Evolutionary conservation across 371 early-diverging fungal genomes (phyloP).

Genomic region (Furculomyces boomerangus): DNA sequence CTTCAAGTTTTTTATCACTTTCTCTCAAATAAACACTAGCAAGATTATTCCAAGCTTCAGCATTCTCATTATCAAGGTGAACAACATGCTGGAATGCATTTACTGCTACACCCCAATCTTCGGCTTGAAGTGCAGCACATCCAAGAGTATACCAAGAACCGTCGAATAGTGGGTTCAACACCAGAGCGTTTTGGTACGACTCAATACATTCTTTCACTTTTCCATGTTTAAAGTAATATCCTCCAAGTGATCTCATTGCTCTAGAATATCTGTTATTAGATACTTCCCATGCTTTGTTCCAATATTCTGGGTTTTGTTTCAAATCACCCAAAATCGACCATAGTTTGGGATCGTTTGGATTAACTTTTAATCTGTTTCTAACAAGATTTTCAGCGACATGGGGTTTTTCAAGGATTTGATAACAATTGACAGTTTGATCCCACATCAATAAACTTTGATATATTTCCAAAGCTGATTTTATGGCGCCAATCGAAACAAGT

Average conservation of each 20-base stretch:
- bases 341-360: constrained; percentile 58
- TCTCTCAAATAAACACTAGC: constrained; percentile 59
- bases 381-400: constrained; percentile 66
- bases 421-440: constrained; percentile 79
- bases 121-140: constrained; percentile 72
- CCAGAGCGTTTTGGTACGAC: constrained; percentile 50
- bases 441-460: constrained; percentile 82
- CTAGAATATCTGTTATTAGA: constrained; percentile 63
- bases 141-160: constrained; percentile 91
- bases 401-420: constrained; percentile 59
- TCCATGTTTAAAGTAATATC: constrained; percentile 43
- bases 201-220: constrained; percentile 35
- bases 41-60: constrained; percentile 93
- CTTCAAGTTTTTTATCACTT: constrained; percentile 44
- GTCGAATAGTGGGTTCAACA: constrained; percentile 87
- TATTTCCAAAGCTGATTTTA: constrained; percentile 79
- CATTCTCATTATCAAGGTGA: constrained; percentile 57
- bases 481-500: constrained; percentile 64
- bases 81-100: constrained; percentile 63
- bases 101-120: constrained; percentile 56
- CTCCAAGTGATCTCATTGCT: constrained; percentile 85
- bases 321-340: constrained; percentile 81
- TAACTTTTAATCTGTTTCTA: constrained; percentile 36
- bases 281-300: constrained; percentile 75
- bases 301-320: constrained; percentile 50